These are phyloP conservation scores for Fagus crenata DNA, from an alignment of 306 rosid species.

Conservation along the genomic window DNA sequence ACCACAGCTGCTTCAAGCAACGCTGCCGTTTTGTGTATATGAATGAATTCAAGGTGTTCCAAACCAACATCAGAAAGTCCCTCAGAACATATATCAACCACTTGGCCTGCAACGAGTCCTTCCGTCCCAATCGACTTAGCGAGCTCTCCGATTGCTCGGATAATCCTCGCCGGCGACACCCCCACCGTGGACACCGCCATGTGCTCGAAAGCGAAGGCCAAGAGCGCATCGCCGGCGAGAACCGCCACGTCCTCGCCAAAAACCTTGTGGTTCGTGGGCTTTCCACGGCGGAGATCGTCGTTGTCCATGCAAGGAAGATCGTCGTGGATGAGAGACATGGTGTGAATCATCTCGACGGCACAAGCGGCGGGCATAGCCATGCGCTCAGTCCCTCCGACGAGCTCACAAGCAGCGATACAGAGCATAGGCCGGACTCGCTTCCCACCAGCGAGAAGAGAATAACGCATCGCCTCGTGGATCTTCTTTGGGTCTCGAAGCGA, in stretches of 20 bases:
- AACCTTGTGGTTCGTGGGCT: conserved; percentile 66
- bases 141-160: conserved; percentile 52
- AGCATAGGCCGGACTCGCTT: conserved; percentile 70
- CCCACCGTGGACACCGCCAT: conserved; percentile 41
- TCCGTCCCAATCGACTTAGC: conserved; percentile 62
- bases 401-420: conserved; percentile 69
- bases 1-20: conserved; percentile 64
- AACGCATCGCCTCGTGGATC: conserved; percentile 75
- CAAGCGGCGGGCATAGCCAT: conserved; percentile 67
- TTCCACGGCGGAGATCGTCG: conserved; percentile 81
- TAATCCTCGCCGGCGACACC: conserved; percentile 39
- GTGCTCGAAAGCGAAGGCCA: conserved; percentile 66
- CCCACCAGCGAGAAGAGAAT: conserved; percentile 82
- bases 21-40: conserved; percentile 68
- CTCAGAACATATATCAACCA: conserved; percentile 57
- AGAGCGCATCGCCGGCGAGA: conserved; percentile 71
- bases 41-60: conserved; percentile 62
- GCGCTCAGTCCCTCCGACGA: conserved; percentile 54
- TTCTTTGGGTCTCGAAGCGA: conserved; percentile 46
- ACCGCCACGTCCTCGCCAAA: conserved; percentile 78
- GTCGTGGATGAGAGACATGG: conserved; percentile 85
- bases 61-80: conserved; percentile 48
- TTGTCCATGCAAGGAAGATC: conserved; percentile 83
- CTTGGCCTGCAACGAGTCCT: conserved; percentile 74
- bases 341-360: conserved; percentile 80